Evolutionary conservation across 2,329 filamentous ascomycete genomes (phyloP).

Genomic region (Xylariomycetidae sp.): DNA sequence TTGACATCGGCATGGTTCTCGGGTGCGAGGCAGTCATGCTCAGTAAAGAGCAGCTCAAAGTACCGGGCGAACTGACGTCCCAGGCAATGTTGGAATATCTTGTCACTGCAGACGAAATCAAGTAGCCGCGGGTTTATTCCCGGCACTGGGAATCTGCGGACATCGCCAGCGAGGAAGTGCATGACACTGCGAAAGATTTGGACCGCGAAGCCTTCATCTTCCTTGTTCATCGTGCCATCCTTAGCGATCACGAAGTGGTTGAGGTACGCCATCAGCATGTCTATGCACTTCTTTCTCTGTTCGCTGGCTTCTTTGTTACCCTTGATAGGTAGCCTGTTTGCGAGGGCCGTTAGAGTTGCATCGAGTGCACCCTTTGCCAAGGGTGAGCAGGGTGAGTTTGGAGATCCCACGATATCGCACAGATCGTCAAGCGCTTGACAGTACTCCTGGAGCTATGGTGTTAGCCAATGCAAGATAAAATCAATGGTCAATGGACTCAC

Average conservation of each 20-base stretch:
- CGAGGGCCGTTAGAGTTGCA: constrained; percentile 17
- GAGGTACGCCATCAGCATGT: too few relatives aligned
- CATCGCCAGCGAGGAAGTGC: constrained; percentile 25
- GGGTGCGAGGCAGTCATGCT: constrained; percentile 21
- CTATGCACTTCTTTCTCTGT: constrained; percentile 7
- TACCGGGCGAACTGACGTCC: constrained; percentile 21
- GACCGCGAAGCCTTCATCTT: constrained; percentile 6
- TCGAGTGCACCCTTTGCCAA: constrained; percentile 20
- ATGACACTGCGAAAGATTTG: constrained; percentile 22
- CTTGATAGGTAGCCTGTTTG: constrained; percentile 21
- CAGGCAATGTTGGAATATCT: constrained; percentile 9
- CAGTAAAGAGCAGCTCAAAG: constrained; percentile 22
- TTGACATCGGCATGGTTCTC: constrained; percentile 22
- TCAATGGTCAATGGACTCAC: constrained; percentile 14
- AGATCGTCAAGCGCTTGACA: constrained; percentile 12
- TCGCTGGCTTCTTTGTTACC: constrained; percentile 2
- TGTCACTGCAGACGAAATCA: constrained; percentile 10
- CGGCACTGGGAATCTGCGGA: constrained; percentile 17
- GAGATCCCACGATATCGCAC: constrained; percentile 7
- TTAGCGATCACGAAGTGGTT: too few relatives aligned
- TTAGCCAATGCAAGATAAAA: neutral
- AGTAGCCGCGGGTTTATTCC: constrained; percentile 17
- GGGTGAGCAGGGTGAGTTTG: constrained; percentile 11
- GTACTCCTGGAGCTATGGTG: constrained; percentile 13
- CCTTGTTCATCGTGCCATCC: too few relatives aligned